Evolutionary conservation across 192 early-diverging fungal species (phyloP), one percentile per base, ranked within the genome.

Genomic region (Spinellus fusiger): DNA sequence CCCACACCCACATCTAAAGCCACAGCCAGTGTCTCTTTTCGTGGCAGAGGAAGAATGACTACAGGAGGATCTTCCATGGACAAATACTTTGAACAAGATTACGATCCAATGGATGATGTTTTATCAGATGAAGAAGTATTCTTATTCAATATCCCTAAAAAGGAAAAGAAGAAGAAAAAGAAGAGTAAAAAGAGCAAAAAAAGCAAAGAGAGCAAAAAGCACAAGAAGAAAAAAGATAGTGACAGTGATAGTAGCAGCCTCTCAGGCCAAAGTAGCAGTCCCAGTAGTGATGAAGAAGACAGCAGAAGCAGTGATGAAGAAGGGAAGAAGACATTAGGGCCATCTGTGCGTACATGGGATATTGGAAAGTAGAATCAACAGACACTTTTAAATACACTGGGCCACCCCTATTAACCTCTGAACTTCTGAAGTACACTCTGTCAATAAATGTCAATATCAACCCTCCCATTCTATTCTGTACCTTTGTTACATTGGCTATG

Each of bases 31-130:
- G 53, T 59, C 5, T 57, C 16, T 18, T 65, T 48, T 13, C 58
- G 53, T 52, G 76, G 76, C 0, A 61, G 76, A 18, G 76, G 76
- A 8, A 70, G 72, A 31, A 66, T 71, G n/a, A 69, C 26, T 20
- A 61, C 71, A 9, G 67, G 70, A 0, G 56, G 54, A 13, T 78
- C 81, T 1, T 61, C 73, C 15, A 83, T 83, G 81, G 81, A 83
- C 59, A 80, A 78, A 62, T 83, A 83, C 37, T 83, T 83, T 66
- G 35, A 61, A 26, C 66, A 73, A 3, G 67, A 63, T 16, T 83
- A 80, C 64, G 75, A 83, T 65, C 81, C 81, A 13, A 52, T 49
- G 5, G 22, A 61, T 27, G 79, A 81, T 47, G 69, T 53, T 10
- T 55, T 56, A 5, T 69, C 66, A 32, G 69, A 59, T 13, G 34